Evolutionary conservation across 805 yeast genomes (phyloP), one percentile per base, ranked within the genome.

Genomic region (Saturnispora ahearnii): DNA sequence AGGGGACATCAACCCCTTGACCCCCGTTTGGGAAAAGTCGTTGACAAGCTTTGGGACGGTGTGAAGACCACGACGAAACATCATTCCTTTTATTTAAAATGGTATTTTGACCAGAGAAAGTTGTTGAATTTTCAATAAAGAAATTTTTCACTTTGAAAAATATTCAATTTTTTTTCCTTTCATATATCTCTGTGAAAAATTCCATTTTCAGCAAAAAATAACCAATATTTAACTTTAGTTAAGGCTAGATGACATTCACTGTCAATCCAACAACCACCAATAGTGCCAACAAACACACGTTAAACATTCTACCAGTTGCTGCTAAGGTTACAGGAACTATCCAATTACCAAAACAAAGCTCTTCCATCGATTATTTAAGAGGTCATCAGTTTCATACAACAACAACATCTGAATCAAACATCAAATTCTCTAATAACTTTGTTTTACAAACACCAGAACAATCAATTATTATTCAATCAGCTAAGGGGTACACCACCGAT

Each of bases 1-100:
- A 2, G 81, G 60, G 5, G 84, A 71, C 70, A 77, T 84, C 45
- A 88, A 68, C 0, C 89, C 88, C 49, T 73, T 67, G 53, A 87
- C 74, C 10, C 91, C 91, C 10, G 66, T 54, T 24, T 15, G 28
- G 11, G 42, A 22, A 38, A 38, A 24, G 11, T 15, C 28, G 6
- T 28, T 33, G 15, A 34, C 5, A 7, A 47, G 30, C 11, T 26
- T 40, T 32, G 50, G 50, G 26, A 47, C 45, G 7, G 50, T 41
- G 30, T 47, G 50, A 9, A 46, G 43, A 38, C 43, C 18, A 45
- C 48, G 48, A 11, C 18, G 29, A 37, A 37, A 34, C 28, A 22
- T 22, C 41, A 33, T 45, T 26, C 31, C 22, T 31, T 31, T 13
- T 21, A n/a, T 29, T 26, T 8, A 6, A 26, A 21, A 26, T 26